A percentile compares a stretch with the other conserved stretches of the same genome.
Conservation (phyloP, 2,329 filamentous ascomycete genomes). For the Neonectria neomacrospora region DNA sequence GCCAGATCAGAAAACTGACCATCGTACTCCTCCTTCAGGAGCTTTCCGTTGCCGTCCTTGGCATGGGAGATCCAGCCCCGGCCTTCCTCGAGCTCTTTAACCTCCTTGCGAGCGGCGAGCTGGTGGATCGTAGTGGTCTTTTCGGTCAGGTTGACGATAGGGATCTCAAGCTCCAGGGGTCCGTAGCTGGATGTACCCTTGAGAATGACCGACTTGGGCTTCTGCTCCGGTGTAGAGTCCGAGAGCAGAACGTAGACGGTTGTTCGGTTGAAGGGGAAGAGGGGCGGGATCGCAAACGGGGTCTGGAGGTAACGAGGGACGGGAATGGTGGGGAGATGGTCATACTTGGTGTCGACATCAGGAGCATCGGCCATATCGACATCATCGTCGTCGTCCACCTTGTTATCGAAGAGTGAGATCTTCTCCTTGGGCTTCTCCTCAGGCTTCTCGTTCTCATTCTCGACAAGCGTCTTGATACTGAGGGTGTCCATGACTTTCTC, state of each 20-base stretch:
- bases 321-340: constrained; percentile 63
- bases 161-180: constrained; percentile 72
- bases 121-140: constrained; percentile 72
- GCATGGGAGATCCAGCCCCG: constrained; percentile 72
- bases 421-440: constrained; percentile 37
- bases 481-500: constrained; percentile 66
- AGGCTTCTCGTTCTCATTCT: constrained; percentile 25
- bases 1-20: constrained; percentile 69
- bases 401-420: constrained; percentile 70
- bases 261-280: constrained; percentile 75
- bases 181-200: constrained; percentile 66
- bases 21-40: constrained; percentile 59
- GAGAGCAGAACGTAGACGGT: constrained; percentile 74
- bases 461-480: constrained; percentile 48
- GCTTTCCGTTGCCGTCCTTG: constrained; percentile 56
- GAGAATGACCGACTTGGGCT: constrained; percentile 66
- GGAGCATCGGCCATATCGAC: constrained; percentile 42
- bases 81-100: constrained; percentile 76
- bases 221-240: constrained; percentile 54
- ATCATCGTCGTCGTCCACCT: constrained; percentile 56
- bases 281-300: constrained; percentile 69
- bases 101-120: constrained; percentile 74
- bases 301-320: constrained; percentile 71
- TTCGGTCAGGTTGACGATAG: constrained; percentile 61
- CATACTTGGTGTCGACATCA: constrained; percentile 51